Base-by-base conservation (phyloP, 805 yeast genomes). In the Candida golubevii region DNA sequence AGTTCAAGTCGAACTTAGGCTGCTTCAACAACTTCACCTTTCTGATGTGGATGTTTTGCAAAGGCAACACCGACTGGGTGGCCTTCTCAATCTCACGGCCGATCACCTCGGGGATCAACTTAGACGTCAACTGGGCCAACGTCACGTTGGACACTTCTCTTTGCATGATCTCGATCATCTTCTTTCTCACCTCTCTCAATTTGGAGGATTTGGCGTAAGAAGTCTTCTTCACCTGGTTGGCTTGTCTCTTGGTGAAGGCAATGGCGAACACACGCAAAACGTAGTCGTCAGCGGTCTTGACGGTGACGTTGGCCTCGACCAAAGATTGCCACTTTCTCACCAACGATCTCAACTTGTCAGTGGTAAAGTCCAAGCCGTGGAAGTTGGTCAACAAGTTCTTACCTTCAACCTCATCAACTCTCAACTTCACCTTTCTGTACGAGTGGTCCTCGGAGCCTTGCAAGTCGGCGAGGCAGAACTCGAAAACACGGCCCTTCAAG, bases 381-480 rank as follows among this genome's bases (percentile, higher is more conserved):
- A 90, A 91, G 95, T 91, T 91, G 81, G 98, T 90, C 73, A 90
- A 82, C 69, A 90, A 82, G 85, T 90, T 89, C 80, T 88, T 88
- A 79, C 97, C 98, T 80, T 91, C 97, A 63, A 90, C 96, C 79
- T 91, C 98, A 68, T 90, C 98, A 64, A 91, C 96, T 80, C 97
- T 89, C 77, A 91, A 87, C 78, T 85, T 88, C 71, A 91, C 79
- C 80, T 91, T 89, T 83, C 95, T 91, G 88, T 84, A 85, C 57
- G 97, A 83, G 83, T 90, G 96, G 79, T 91, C 98, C 81, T 91
- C 98, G 67, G 95, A 88, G 68, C 96, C 96, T 80, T 91, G 97
- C 69, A 91, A 83, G 76, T 91, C 98, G 65, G 97, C 98, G 61
- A 91, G 82, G 60, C 88, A 84, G 59, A 90, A 89, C 77, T 91